Evolutionary conservation across 768 basidiomycete genomes (phyloP), one percentile per base, ranked within the genome.

Genomic region (Collybia mongolica): DNA sequence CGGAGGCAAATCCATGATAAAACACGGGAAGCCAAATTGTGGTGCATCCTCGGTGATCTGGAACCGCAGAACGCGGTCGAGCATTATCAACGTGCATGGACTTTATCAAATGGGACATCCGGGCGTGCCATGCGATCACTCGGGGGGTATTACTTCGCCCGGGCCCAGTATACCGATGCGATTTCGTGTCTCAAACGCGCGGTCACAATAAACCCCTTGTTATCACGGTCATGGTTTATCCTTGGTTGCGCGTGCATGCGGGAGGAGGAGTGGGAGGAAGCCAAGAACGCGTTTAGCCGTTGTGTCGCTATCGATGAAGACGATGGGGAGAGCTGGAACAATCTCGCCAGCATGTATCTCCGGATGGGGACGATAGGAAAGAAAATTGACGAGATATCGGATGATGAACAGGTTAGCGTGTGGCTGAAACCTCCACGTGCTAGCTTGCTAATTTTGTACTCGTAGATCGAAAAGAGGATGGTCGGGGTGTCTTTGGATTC

Each of bases 311-410:
- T 98, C 52, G 96, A 98, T 53, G 93, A 95, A 51, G 97, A 98
- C 57, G 95, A 99, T 61, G 93, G 83, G 3, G 96, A 98, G 76
- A 96, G 93, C 57, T 98, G 97, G 97, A 96, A 88, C 59, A 99
- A 99, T 65, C 73, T 99, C 54, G 97, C 96, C 28, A 93, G 88
- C 51, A 85, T 94, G 63, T 97, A 98, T 69, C 80, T 99, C 54
- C 86, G 92, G 40, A 77, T 96, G 66, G 87, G 83, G 9, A 75
- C 75, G 54, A 44, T 57, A 62, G 55, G 69, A 59, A 52, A 60
- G 60, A 53, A 49, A 49, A 50, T 55, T 51, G 57, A 55, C 19
- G 55, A 59, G 39, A 53, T 51, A 12, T 54, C 60, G 28, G 62
- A 57, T 28, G 65, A 70, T 22, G 63, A 64, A 23, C 66, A 67